Evolutionary conservation across 768 basidiomycete species (phyloP), one percentile per base, ranked within the genome.

Genomic region (Pulveroboletus sp.): DNA sequence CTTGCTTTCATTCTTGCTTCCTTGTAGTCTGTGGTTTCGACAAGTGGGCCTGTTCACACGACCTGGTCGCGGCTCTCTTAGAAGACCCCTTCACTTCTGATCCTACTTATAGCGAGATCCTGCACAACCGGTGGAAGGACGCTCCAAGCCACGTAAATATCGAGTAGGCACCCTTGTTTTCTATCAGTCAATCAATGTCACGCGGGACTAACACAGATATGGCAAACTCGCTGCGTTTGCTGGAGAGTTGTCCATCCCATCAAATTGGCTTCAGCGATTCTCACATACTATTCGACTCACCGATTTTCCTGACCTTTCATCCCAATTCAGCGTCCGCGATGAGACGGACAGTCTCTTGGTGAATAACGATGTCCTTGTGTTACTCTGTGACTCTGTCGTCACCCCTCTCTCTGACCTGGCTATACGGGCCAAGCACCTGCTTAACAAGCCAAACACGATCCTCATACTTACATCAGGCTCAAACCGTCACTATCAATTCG

Each of bases 21-120:
- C 24, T 9, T 14, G 15, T 51, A 88, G 87, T 89, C 11, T 79
- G 74, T 59, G 77, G 80, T 11, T 57, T 77, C 44, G 80, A 83
- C 62, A 66, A 78, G 57, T 75, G 71, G 63, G 75, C 83, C 17
- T 73, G 72, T 33, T 72, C 80, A 7, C 69, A 70, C 33, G 80
- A 84, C 28, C 67, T 91, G 5, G 78, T 90, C 17, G 81, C 81
- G 5, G 85, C 86, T 7, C 72, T 91, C 32, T 70, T 91, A 14
- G 78, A 83, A 39, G 82, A 89, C 47, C 87, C 87, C 13, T 77
- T 91, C 55, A 71, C 74, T 3, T 78, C 80, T n/a, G 76, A 80
- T 54, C 51, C 70, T 24, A 58, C 64, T 5, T 72, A 76, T 50
- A 74, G 71, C 43, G 66, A 71, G 30, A 58, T 60, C 8, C 58